These are phyloP conservation scores for Claviceps sorghi DNA, from an alignment of 2,329 filamentous ascomycete species.

Conservation along the genomic window DNA sequence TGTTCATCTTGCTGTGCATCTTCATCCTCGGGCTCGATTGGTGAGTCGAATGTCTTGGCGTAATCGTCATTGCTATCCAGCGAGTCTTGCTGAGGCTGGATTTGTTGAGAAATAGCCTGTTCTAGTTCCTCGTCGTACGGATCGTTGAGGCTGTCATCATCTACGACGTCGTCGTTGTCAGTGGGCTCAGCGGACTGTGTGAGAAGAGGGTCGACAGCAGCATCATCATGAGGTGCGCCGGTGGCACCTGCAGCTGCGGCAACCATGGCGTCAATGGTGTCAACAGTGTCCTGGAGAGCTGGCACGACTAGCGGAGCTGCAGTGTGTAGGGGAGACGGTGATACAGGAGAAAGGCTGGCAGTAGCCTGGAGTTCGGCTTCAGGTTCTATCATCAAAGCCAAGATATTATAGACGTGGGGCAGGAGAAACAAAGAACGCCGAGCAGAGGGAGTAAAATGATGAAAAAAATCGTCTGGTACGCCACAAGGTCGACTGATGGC, in stretches of 20 bases:
- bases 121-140: conserved; percentile 29
- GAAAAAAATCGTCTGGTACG: conserved; percentile 1
- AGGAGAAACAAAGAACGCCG: conserved; percentile 4
- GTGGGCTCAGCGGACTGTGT: conserved; percentile 17
- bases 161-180: conserved; percentile 23
- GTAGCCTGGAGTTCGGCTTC: conserved; percentile 35
- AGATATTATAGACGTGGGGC: conserved; percentile 2
- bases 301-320: conserved; percentile 33
- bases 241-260: conserved; percentile 18
- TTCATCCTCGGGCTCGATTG: conserved; percentile 23
- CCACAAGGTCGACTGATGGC: background rate
- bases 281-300: conserved; percentile 36
- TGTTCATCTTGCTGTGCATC: conserved; percentile 19
- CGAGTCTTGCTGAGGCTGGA: conserved; percentile 17
- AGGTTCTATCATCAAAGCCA: conserved; percentile 30
- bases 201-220: conserved; percentile 19
- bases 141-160: conserved; percentile 34
- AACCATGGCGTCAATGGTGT: conserved; percentile 33
- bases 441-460: background rate
- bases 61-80: conserved; percentile 31
- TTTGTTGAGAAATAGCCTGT: conserved; percentile 5
- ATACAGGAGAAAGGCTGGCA: conserved; percentile 37
- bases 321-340: conserved; percentile 32
- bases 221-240: conserved; percentile 14
- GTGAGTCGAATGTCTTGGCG: conserved; percentile 36